Conservation (phyloP, 176 grass and related monocot genomes). For the Stipa capillata region DNA sequence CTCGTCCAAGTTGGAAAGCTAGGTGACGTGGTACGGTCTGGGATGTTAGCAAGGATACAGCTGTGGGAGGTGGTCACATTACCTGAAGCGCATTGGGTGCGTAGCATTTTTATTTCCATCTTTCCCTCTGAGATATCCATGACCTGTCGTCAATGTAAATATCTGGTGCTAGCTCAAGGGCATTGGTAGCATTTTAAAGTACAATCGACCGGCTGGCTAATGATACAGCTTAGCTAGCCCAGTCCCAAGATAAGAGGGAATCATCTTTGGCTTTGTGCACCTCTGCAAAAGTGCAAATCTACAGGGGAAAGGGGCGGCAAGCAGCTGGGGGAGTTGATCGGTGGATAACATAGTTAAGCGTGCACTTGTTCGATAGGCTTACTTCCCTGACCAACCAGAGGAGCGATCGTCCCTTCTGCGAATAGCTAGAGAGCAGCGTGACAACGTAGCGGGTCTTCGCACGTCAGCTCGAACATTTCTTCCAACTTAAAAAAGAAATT, state of each 20-base stretch:
- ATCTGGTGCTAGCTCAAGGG: background rate
- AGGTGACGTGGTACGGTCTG: background rate
- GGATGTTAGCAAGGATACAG: conserved; percentile 2
- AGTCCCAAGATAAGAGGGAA: conserved; percentile 33
- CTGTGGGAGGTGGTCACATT: conserved; percentile 12
- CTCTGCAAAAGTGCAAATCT: background rate
- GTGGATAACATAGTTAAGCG: background rate
- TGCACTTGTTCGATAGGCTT: conserved; percentile 11
- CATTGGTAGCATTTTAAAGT: conserved; percentile 10
- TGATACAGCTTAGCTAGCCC: background rate
- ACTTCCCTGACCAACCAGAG: background rate
- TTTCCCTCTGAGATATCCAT: background rate
- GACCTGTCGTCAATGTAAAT: background rate
- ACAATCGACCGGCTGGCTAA: background rate
- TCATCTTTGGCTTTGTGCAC: background rate
- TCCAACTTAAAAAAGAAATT: too few species aligned
- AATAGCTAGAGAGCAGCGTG: background rate
- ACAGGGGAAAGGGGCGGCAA: background rate
- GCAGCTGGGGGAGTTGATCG: background rate
- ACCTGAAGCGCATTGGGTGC: conserved; percentile 7
- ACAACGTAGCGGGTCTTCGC: background rate
- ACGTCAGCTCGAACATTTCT: background rate
- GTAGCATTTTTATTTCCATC: background rate
- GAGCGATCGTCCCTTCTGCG: background rate
- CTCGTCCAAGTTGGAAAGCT: background rate